A percentile compares a stretch with the other conserved stretches of the same genome.
phyloP scores from a whole-genome alignment of 108 stramenopile genomes.

The Aurantiochytrium sp. region DNA sequence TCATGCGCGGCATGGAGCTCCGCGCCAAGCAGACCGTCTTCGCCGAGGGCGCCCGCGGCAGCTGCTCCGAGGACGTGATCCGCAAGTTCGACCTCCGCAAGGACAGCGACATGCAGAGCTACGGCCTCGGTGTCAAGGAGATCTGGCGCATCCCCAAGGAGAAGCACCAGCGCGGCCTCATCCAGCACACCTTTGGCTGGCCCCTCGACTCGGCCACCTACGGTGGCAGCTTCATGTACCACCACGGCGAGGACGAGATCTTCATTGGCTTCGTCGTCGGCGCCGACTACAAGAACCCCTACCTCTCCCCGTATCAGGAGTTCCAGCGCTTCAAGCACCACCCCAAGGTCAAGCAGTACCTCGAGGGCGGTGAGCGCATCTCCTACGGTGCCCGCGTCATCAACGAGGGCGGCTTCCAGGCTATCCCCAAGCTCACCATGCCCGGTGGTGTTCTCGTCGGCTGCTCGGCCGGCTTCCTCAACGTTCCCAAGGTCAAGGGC shows the following conservation, averaged over 20 bases:
- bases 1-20: constrained; percentile 90
- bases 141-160: constrained; percentile 94
- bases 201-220: constrained; percentile 62
- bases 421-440: not conserved
- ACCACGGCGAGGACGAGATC: constrained; percentile 80
- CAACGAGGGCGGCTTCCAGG: not conserved
- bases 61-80: constrained; percentile 85
- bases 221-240: constrained; percentile 27
- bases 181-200: constrained; percentile 96
- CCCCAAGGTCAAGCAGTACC: not conserved
- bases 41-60: constrained; percentile 94
- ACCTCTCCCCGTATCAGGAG: constrained; percentile 93
- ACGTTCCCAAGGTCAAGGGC: constrained; percentile 98
- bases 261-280: constrained; percentile 90
- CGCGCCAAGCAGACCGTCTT: constrained; percentile 89
- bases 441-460: constrained; percentile 66
- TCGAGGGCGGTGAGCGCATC: constrained; percentile 80
- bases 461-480: constrained; percentile 92
- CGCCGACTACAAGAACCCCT: constrained; percentile 95
- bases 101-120: constrained; percentile 73
- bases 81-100: constrained; percentile 71
- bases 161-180: constrained; percentile 71
- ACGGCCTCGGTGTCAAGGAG: constrained; percentile 97
- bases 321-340: constrained; percentile 86
- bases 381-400: constrained; percentile 84